Evolutionary conservation across 2,329 filamentous ascomycete genomes (phyloP), one percentile per base, ranked within the genome.

Genomic region (Cercospora sp.): DNA sequence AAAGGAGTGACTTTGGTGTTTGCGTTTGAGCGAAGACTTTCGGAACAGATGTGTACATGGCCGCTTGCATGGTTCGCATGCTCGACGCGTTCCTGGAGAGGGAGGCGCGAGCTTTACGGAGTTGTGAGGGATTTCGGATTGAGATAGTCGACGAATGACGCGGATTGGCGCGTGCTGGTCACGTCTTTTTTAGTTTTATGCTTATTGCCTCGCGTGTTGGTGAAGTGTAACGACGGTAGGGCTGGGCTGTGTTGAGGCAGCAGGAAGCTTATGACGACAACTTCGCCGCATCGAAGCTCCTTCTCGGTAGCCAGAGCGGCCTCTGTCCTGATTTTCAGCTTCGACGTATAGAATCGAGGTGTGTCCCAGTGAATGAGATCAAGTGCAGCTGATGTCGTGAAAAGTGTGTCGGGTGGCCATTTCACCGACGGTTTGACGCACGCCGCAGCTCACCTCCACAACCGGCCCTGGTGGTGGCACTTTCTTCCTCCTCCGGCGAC

Each of bases 61-160:
- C n/a, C 18, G 10, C n/a, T 36, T 33, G n/a, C 33, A 20, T 60
- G 57, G 28, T 20, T 12, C 12, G 20, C 57, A 60, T 20, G 23
- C 36, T 61, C 40, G 59, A 33, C 13, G 40, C 53, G 20, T 48
- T 63, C 31, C 33, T 28, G 36, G 61, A 64, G 51, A 58, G 51
- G 51, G 26, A 59, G 51, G 62, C 62, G 62, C 62, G 62, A 58
- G 48, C 48, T 45, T 64, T 64, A 20, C 18, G 63, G 26, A n/a
- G 28, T 31, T 53, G 23, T 30, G 31, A 57, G 28, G 42, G 42
- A 60, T 55, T 45, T 18, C 20, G n/a, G 7, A 10, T 36, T 12
- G 13, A 20, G 28, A 61, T 60, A 66, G 64, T 33, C 40, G 42
- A 18, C 18, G 40, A 48, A 18, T 48, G 42, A 63, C 60, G 60